Evolutionary conservation across 257 asterid genomes (phyloP).

Genomic region (Solanum arcanum): DNA sequence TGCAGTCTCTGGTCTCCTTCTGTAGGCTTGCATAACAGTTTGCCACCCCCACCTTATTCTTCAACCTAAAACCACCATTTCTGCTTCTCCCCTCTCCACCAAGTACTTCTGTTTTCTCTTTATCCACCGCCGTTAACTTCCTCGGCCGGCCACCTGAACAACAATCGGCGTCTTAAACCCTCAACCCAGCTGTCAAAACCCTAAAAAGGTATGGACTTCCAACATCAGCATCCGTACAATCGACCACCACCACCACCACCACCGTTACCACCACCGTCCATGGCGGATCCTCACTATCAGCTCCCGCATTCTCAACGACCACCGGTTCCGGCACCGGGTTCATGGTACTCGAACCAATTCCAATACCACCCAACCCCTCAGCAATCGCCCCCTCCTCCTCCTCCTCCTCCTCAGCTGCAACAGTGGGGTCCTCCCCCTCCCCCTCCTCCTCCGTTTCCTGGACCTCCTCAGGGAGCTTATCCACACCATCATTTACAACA

Average conservation of each 20-base stretch:
- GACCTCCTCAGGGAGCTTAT: conserved; percentile 16
- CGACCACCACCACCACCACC: conserved; percentile 38
- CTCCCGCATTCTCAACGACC: conserved; percentile 18
- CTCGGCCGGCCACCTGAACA: background rate
- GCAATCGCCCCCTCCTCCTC: conserved; percentile 50
- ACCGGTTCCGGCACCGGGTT: conserved; percentile 25
- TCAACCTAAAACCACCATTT: background rate
- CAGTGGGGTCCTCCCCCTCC: conserved; percentile 25
- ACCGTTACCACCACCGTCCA: conserved; percentile 22
- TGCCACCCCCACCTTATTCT: background rate
- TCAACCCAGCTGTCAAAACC: conserved; percentile 24
- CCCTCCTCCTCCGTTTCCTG: conserved; percentile 10
- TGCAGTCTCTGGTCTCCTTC: background rate
- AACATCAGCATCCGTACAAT: conserved; percentile 48
- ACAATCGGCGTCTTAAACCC: background rate
- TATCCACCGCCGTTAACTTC: background rate
- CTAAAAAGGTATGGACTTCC: conserved; percentile 48
- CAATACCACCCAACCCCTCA: conserved; percentile 62
- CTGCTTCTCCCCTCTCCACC: background rate
- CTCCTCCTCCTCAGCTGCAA: conserved; percentile 21
- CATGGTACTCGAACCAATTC: conserved; percentile 46
- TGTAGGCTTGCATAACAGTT: background rate
- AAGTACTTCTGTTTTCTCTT: background rate
- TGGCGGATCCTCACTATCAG: conserved; percentile 48
- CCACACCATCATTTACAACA: conserved; percentile 36